A percentile compares a stretch with the other conserved stretches of the same genome.
Conservation (phyloP, 1,284 basidiomycete species). For the Microbotryomycetes sp. region DNA sequence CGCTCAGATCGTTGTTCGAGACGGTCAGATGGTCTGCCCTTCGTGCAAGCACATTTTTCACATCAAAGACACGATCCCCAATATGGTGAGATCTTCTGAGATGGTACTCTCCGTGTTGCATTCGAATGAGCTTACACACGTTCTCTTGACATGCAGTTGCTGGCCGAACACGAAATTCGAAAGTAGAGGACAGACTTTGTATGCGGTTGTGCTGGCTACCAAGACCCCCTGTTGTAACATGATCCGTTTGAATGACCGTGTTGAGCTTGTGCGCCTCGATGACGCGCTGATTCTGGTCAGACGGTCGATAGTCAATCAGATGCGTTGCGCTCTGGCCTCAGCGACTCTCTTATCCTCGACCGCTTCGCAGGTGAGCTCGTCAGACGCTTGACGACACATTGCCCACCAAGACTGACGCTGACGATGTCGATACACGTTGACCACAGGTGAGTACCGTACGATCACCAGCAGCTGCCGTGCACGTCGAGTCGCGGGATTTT, state of each 20-base stretch:
- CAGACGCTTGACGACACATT: too few relatives aligned
- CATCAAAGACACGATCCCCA: slow-evolving; percentile 91
- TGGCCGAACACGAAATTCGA: slow-evolving; percentile 81
- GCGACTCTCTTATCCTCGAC: too few relatives aligned
- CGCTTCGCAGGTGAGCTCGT: too few relatives aligned
- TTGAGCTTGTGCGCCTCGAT: background rate
- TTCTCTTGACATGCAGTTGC: slow-evolving; percentile 51
- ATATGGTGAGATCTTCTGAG: slow-evolving; percentile 66
- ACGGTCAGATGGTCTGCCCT: slow-evolving; percentile 88
- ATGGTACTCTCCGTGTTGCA: background rate
- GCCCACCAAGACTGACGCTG: too few relatives aligned
- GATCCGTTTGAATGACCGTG: too few relatives aligned
- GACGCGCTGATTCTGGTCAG: background rate
- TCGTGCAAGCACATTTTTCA: slow-evolving; percentile 86
- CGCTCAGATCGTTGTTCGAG: slow-evolving; percentile 77
- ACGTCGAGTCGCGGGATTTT: background rate
- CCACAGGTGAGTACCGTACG: too few relatives aligned
- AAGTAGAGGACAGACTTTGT: slow-evolving; percentile 5
- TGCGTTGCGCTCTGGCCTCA: too few relatives aligned
- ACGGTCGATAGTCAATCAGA: too few relatives aligned
- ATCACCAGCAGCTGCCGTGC: too few relatives aligned
- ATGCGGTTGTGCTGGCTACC: background rate
- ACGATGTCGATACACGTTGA: too few relatives aligned
- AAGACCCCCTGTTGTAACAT: background rate
- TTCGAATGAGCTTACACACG: background rate